Evolutionary conservation across 495 filamentous ascomycete genomes (phyloP).

Genomic region (Neurospora sp.): DNA sequence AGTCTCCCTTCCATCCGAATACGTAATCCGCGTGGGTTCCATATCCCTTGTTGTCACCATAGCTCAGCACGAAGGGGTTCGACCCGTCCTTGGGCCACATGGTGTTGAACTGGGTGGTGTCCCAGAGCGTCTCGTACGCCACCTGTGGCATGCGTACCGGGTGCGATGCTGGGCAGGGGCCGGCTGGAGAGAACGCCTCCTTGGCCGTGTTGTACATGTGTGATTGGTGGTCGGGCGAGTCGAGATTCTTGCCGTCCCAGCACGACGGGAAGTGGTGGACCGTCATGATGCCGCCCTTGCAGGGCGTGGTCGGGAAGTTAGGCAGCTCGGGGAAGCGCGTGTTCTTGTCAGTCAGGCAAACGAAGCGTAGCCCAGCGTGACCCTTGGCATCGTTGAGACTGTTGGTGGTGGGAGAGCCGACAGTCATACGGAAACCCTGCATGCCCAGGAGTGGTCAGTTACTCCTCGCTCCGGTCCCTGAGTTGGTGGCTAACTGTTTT

Average conservation of each 20-base stretch:
- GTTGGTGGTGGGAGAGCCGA: slow-evolving; percentile 33
- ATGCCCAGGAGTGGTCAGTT: background rate
- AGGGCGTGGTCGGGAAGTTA: slow-evolving; percentile 36
- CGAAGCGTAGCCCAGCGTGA: slow-evolving; percentile 36
- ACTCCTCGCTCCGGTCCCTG: background rate
- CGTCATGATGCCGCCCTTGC: slow-evolving; percentile 38
- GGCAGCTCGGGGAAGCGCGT: slow-evolving; percentile 34
- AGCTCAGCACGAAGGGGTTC: slow-evolving; percentile 35
- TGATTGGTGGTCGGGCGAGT: slow-evolving; percentile 45
- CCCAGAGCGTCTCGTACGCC: slow-evolving; percentile 43
- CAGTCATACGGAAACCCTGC: slow-evolving; percentile 46
- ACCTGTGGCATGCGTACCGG: slow-evolving; percentile 39
- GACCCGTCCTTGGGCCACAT: slow-evolving; percentile 36
- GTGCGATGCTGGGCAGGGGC: slow-evolving; percentile 41
- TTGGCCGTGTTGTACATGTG: slow-evolving; percentile 41
- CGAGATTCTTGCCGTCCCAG: slow-evolving; percentile 52
- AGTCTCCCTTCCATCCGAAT: slow-evolving; percentile 33
- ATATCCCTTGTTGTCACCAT: slow-evolving; percentile 14
- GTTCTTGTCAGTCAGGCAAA: slow-evolving; percentile 32
- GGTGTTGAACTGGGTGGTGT: slow-evolving; percentile 37
- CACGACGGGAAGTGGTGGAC: slow-evolving; percentile 45
- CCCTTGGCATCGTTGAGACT: slow-evolving; percentile 18
- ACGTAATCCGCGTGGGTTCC: slow-evolving; percentile 20
- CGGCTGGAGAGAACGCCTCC: slow-evolving; percentile 32
- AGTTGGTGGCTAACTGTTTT: background rate